phyloP scores from a whole-genome alignment of 2,329 filamentous ascomycete genomes.

The Pseudodiploospora longispora region DNA sequence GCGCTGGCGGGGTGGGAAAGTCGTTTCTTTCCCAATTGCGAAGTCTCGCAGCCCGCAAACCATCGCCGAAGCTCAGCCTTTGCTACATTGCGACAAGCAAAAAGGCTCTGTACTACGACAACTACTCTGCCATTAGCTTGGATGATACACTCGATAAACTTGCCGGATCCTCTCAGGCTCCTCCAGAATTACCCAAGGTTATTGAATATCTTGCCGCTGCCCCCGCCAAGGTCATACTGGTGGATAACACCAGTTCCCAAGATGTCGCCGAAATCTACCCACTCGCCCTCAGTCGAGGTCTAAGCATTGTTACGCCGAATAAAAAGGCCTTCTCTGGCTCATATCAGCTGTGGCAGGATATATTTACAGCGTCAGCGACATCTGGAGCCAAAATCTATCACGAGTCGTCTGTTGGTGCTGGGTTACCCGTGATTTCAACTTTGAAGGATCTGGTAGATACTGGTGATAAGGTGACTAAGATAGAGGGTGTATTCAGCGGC shows the following conservation, averaged over 20 bases:
- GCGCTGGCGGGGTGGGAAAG: constrained; percentile 88
- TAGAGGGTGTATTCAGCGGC: constrained; percentile 95
- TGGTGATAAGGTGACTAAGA: constrained; percentile 81
- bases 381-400: constrained; percentile 83
- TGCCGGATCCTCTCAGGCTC: constrained; percentile 52
- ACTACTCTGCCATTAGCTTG: constrained; percentile 62
- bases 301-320: constrained; percentile 93
- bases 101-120: constrained; percentile 67
- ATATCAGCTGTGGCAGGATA: constrained; percentile 75
- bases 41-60: constrained; percentile 55
- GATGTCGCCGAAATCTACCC: constrained; percentile 80
- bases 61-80: constrained; percentile 63
- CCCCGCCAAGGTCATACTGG: constrained; percentile 70
- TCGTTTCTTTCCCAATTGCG: constrained; percentile 80
- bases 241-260: constrained; percentile 94
- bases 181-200: constrained; percentile 61
- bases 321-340: constrained; percentile 93
- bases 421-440: constrained; percentile 86
- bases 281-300: constrained; percentile 66
- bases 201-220: constrained; percentile 70
- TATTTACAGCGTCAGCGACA: constrained; percentile 64
- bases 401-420: constrained; percentile 89
- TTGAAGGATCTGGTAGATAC: constrained; percentile 91
- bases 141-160: constrained; percentile 55
- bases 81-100: constrained; percentile 81